Evolutionary conservation across 768 basidiomycete species (phyloP), one percentile per base, ranked within the genome.

Genomic region (Obba rivulosa): DNA sequence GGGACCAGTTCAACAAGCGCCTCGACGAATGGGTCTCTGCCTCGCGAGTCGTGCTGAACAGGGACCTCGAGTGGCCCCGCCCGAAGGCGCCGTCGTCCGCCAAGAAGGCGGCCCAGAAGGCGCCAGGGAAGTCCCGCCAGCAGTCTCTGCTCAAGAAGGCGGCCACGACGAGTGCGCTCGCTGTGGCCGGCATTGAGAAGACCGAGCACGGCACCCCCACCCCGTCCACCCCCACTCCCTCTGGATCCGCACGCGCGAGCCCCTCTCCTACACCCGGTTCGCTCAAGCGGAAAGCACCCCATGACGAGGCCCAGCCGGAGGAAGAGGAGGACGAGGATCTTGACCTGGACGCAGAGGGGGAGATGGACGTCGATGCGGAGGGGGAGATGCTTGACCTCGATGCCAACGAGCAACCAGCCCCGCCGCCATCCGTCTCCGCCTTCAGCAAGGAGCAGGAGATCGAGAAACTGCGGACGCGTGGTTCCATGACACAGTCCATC

Each of bases 361-460:
- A 90, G 43, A 57, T 63, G 61, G 66, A 66, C 45, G 59, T 59
- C 8, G 66, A 68, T 34, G 65, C 56, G 16, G 73, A 76, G 48
- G 64, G 63, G 51, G 82, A 85, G 56, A 78, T 80, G 44, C 80
- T 85, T 58, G 83, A 91, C 60, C 63, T 85, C 40, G 76, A 71
- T 57, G 67, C 78, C 53, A 65, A 77, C 51, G 66, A 69, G 13
- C 74, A 78, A 39, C 72, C 75, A 18, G 73, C 73, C 48, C 70
- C 71, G 11, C 74, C 79, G 0, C 77, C 73, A 9, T 78, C 81
- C 2, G 62, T 75, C 21, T 68, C 80, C 36, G 61, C 80, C 17
- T 94, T 94, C 74, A 94, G 92, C 66, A 99, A 99, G 68, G 90
- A 96, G 67, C 87, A 95, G 68, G 96, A 99, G 67, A 98, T 98